Evolutionary conservation across 2,329 filamentous ascomycete species (phyloP).

Genomic region (Calonectria honghensis): DNA sequence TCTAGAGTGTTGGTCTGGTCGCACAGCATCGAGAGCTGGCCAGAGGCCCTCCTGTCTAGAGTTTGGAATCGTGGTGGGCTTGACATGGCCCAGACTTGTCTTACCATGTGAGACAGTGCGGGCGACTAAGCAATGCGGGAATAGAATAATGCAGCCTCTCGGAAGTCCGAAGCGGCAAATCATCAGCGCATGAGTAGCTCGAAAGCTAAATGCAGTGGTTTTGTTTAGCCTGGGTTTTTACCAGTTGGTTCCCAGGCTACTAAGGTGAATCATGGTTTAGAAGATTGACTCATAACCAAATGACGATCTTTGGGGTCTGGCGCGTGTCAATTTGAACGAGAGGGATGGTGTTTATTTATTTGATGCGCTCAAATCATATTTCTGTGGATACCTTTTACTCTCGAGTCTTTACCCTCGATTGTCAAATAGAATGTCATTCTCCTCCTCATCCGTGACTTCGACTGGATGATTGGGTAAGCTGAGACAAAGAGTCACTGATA

Average conservation of each 20-base stretch:
- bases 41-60: not conserved
- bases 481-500: not conserved
- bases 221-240: not conserved
- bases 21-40: not conserved
- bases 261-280: slow-evolving; percentile 1
- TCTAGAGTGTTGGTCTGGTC: not conserved
- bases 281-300: not conserved
- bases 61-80: not conserved
- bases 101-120: slow-evolving; percentile 1
- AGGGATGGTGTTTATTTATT: not conserved
- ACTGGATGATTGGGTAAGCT: slow-evolving; percentile 1
- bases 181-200: not conserved
- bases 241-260: not conserved
- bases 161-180: not conserved
- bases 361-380: not conserved
- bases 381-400: not conserved
- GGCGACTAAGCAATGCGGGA: not conserved
- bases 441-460: not conserved
- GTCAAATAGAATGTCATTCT: not conserved
- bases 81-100: slow-evolving; percentile 7
- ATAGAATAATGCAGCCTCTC: slow-evolving; percentile 3
- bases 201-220: not conserved
- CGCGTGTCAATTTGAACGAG: not conserved
- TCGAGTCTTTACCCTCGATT: not conserved
- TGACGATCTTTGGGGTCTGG: not conserved